Base-by-base conservation (phyloP, 139 green algal species). In the Coelastrella sp. region DNA sequence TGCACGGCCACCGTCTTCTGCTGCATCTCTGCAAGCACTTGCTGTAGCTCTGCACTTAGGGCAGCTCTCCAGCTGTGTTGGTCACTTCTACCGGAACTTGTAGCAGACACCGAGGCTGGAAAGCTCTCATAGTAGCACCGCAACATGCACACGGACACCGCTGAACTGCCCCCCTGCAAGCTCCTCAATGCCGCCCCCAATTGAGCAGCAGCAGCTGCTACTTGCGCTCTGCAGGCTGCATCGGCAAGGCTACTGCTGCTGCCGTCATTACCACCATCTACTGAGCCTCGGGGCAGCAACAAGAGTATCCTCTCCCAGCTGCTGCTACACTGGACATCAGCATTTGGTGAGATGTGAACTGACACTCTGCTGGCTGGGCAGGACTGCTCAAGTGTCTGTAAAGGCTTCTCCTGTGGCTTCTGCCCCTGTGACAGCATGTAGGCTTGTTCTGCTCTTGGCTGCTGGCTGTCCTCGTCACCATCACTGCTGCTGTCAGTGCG, bases 101-200 rank as follows among this genome's bases (percentile, higher is more conserved):
- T 71, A 71, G 3, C 14, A 13, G 61, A 13, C 61, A 71, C 61
- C n/a, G n/a, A n/a, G n/a, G n/a, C n/a, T n/a, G n/a, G n/a, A 10
- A 7, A 68, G 10, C 7, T 10, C 61, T 77, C 56, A 74, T 86
- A 77, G n/a, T 68, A 87, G 81, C 81, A 87, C 14, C 81, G 81
- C 81, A 87, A 10, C 32, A 87, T 83, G 47, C 76, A 14, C 11
- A 61, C 47, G n/a, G 76, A n/a, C n/a, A n/a, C n/a, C n/a, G n/a
- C n/a, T n/a, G n/a, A n/a, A n/a, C n/a, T n/a, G n/a, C n/a, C n/a
- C n/a, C n/a, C n/a, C n/a, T n/a, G n/a, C n/a, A n/a, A n/a, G n/a
- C 17, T 47, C 10, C 74, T 58, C 22, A 57, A 16, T 2, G 8
- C 74, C 58, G 74, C 74, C 58, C n/a, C 14, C 7, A 80, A 13